Base-by-base conservation (phyloP, 257 asterid species). In the Ehretia macrophylla region DNA sequence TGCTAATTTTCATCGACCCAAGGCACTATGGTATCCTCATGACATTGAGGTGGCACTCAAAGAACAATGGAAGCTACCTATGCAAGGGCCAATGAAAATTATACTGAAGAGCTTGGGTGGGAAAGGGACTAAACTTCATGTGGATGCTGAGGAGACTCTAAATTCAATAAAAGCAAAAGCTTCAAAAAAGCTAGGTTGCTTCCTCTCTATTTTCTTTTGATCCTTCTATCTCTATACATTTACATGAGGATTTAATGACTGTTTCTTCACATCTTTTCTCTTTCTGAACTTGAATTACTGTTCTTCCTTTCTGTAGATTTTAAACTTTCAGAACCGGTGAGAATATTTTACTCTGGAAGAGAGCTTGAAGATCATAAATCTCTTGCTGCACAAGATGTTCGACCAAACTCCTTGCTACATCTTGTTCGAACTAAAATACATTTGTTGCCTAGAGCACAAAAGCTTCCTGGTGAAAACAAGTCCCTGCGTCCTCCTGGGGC, bases 401-500 rank as follows among this genome's bases (percentile, higher is more conserved):
- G 72, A 23, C 87, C 97, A 51, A 86, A 89, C 78, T 85, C 99
- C 58, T 79, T 93, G 73, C 71, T 93, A 80, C 99, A 93, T 82
- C 97, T 93, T 68, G 84, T 93, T 76, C 94, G 99, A 68, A 85
- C 97, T 45, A 93, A 77, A 76, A 68, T 93, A 72, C 83, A 89
- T 71, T 71, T 81, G 51, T 65, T 93, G 76, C 96, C 94, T 12
- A 79, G 96, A 68, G 97, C 99, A 59, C 99, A 89, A 74, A 93
- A 83, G 79, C 90, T 93, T 67, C 99, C 99, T 17, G 92, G 99
- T 46, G 94, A 85, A 78, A 89, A 93, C 77, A 93, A 85, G 81
- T 89, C 99, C 53, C 64, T 77, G 73, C 97, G 97, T 59, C 99
- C 99, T 69, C 99, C 99, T 63, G 99, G 99, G 69, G 99, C 99